A percentile compares a stretch with the other conserved stretches of the same genome.
Evolutionary conservation across 2,329 filamentous ascomycete genomes (phyloP).

Genomic region (Pseudocercospora fijiensis): DNA sequence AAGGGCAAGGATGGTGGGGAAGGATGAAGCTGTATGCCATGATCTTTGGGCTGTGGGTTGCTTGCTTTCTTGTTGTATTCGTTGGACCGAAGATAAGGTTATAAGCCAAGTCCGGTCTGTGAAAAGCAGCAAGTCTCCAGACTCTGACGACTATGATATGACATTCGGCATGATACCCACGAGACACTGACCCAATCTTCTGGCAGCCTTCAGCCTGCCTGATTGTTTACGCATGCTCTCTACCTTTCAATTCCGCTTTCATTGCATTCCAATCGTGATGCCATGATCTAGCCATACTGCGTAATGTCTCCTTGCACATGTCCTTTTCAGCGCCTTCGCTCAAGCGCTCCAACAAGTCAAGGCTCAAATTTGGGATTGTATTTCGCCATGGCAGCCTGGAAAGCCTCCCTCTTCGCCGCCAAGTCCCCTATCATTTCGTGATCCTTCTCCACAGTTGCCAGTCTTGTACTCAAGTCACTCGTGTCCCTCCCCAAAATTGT

Average conservation of each 20-base stretch:
- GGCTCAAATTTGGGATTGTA: slow-evolving; percentile 79
- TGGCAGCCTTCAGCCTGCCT: neutral
- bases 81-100: slow-evolving; percentile 85
- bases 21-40: slow-evolving; percentile 75
- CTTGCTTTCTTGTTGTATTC: slow-evolving; percentile 76
- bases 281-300: neutral
- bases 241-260: neutral
- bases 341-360: slow-evolving; percentile 34
- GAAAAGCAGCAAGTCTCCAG: neutral
- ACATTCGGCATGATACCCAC: neutral
- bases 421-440: slow-evolving; percentile 74
- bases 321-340: neutral
- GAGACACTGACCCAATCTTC: neutral
- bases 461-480: slow-evolving; percentile 54
- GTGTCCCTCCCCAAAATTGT: slow-evolving; percentile 72
- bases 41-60: slow-evolving; percentile 79
- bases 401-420: slow-evolving; percentile 80
- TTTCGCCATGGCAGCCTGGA: slow-evolving; percentile 82
- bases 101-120: slow-evolving; percentile 41
- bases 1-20: slow-evolving; percentile 83
- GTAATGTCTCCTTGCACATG: neutral
- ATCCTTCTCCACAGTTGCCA: slow-evolving; percentile 60
- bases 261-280: neutral
- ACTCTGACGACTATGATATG: neutral
- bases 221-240: neutral